A percentile compares a stretch with the other conserved stretches of the same genome.
phyloP scores from a whole-genome alignment of 2,329 filamentous ascomycete species.

The Colletotrichum abscissum region DNA sequence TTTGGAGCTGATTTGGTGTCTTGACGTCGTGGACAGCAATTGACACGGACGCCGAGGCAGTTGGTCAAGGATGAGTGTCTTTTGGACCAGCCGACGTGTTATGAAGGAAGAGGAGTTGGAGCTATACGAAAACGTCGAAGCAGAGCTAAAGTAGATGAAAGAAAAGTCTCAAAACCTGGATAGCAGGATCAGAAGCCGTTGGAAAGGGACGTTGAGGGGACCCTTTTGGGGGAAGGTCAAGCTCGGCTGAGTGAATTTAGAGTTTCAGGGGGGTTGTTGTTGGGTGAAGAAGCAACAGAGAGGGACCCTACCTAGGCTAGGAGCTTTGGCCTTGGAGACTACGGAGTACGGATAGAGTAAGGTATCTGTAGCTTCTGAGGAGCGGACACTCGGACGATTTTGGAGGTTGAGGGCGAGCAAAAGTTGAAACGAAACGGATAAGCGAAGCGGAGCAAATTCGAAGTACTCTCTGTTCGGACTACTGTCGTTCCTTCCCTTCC shows the following conservation, averaged over 20 bases:
- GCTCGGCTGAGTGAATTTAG: background rate
- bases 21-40: background rate
- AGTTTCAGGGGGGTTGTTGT: background rate
- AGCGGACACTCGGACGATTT: constrained; percentile 7
- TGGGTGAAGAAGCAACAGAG: background rate
- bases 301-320: background rate
- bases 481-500: background rate
- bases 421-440: constrained; percentile 9
- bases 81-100: background rate
- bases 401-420: background rate
- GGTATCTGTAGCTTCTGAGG: background rate
- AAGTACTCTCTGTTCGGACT: background rate
- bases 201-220: background rate
- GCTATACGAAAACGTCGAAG: background rate
- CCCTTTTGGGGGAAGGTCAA: background rate
- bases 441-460: background rate
- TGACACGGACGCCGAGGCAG: background rate
- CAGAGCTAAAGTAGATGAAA: background rate
- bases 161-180: background rate
- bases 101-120: background rate
- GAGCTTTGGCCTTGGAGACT: background rate
- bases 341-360: too few species aligned
- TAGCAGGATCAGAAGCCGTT: background rate
- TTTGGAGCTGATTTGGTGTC: background rate
- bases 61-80: background rate